Evolutionary conservation across 164 flowering plant species (phyloP).

Genomic region (Akebia trifoliata): DNA sequence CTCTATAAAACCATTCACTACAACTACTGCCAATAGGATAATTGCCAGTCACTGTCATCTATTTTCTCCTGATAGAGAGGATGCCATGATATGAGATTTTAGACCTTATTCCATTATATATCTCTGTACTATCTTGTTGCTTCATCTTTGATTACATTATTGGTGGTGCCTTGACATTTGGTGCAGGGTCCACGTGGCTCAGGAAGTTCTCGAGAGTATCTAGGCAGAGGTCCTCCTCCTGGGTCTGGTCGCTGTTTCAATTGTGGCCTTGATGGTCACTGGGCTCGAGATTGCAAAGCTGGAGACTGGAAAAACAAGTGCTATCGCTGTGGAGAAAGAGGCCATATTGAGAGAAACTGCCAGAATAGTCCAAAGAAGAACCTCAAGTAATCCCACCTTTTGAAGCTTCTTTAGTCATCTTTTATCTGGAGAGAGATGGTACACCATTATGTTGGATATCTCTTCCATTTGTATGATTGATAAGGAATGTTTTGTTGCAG

Average conservation of each 20-base stretch:
- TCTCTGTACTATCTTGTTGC: no score
- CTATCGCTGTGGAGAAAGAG: slow-evolving; percentile 89
- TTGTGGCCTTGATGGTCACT: slow-evolving; percentile 95
- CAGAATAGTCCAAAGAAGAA: slow-evolving; percentile 83
- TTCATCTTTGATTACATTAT: not conserved
- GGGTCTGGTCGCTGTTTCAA: slow-evolving; percentile 97
- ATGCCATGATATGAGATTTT: no score
- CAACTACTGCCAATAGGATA: no score
- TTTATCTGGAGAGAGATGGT: no score
- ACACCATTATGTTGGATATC: not conserved
- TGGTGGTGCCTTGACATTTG: not conserved
- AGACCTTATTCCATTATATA: no score
- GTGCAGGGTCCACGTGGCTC: slow-evolving; percentile 34
- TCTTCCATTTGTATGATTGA: not conserved
- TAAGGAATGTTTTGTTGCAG: slow-evolving; percentile 17
- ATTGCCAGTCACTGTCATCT: no score
- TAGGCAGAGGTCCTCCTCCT: slow-evolving; percentile 90
- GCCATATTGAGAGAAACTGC: slow-evolving; percentile 84
- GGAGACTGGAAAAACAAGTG: slow-evolving; percentile 99
- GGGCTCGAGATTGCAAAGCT: slow-evolving; percentile 99
- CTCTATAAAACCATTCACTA: no score
- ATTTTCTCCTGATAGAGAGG: no score
- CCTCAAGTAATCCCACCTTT: slow-evolving; percentile 32
- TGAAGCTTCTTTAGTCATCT: no score
- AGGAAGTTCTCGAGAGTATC: slow-evolving; percentile 38